Conservation (phyloP, 768 basidiomycete genomes). For the Mycena polygramma region DNA sequence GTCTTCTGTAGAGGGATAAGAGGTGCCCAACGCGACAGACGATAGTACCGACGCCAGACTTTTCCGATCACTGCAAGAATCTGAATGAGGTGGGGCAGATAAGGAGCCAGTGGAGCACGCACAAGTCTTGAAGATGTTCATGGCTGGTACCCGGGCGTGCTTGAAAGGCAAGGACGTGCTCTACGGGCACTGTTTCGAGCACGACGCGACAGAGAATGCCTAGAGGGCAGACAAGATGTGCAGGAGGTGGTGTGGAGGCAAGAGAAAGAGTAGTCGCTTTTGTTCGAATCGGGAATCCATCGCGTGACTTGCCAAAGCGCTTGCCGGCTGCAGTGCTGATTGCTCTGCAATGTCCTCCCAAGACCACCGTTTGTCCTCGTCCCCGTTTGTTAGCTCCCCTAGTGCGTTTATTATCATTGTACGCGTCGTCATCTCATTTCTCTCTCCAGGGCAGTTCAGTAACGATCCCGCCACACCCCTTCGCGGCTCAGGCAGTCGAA, state of each 20-base stretch:
- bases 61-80: constrained; percentile 79
- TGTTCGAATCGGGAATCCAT: constrained; percentile 24
- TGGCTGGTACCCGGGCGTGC: constrained; percentile 47
- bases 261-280: constrained; percentile 31
- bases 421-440: constrained; percentile 7
- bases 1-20: constrained; percentile 72
- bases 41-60: constrained; percentile 88
- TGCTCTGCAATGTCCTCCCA: constrained; percentile 28
- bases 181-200: constrained; percentile 1
- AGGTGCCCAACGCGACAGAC: constrained; percentile 32
- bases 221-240: constrained; percentile 15
- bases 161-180: neutral
- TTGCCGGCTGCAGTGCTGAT: too few species aligned
- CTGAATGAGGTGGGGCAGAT: constrained; percentile 39
- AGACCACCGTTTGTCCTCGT: constrained; percentile 33
- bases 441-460: constrained; percentile 27
- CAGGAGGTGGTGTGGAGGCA: constrained; percentile 9
- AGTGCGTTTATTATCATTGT: constrained; percentile 12
- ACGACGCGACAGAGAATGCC: constrained; percentile 22
- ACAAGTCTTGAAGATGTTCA: constrained; percentile 92
- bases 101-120: constrained; percentile 49
- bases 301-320: neutral
- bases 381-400: constrained; percentile 40
- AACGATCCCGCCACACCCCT: constrained; percentile 26
- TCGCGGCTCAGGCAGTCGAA: constrained; percentile 25